Evolutionary conservation across 106 monocot species (phyloP), one percentile per base, ranked within the genome.

Genomic region (Acanthochlamys bracteata): DNA sequence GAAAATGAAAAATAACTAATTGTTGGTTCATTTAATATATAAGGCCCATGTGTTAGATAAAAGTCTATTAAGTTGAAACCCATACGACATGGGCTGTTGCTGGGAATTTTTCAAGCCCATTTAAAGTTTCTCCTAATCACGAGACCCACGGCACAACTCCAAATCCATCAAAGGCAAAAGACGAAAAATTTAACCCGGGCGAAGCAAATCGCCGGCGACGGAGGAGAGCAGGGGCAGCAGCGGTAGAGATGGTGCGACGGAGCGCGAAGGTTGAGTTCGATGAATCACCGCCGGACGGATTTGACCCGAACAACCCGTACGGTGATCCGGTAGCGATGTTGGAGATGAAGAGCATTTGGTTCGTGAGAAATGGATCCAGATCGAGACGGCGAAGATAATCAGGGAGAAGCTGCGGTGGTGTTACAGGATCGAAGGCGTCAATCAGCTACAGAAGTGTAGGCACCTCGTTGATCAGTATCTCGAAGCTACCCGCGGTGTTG

Each of bases 331-430:
- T 95, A 69, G 95, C 95, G 70, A 84, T 95, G 86, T 84, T 90
- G 40, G 95, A 95, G 64, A 75, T 82, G 61, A 53, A 57, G 95
- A 95, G 78, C 59, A 95, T 71, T 68, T 95, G 47, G 90, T 95
- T 41, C 66, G 95, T 42, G 95, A 95, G 90, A 95, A 95, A 78
- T 90, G 90, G 87, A 95, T 95, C 79, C 82, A 87, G 69, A 95
- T 95, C 77, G 95, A 95, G 76, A 90, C 82, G 14, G 86, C 95
- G 22, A 95, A 95, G 82, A 95, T 95, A 73, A 74, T 90, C 64
- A 72, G 95, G 21, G 95, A 95, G 54, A 73, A 75, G 56, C 78
- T 95, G 59, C 69, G 69, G 39, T 95, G 95, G 95, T 95, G 95
- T 66, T 95, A 95, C 73, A 83, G 90, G 41, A 72, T 95, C 51